Base-by-base conservation (phyloP, 2,329 filamentous ascomycete genomes). In the Ceratocystis lukuohia region DNA sequence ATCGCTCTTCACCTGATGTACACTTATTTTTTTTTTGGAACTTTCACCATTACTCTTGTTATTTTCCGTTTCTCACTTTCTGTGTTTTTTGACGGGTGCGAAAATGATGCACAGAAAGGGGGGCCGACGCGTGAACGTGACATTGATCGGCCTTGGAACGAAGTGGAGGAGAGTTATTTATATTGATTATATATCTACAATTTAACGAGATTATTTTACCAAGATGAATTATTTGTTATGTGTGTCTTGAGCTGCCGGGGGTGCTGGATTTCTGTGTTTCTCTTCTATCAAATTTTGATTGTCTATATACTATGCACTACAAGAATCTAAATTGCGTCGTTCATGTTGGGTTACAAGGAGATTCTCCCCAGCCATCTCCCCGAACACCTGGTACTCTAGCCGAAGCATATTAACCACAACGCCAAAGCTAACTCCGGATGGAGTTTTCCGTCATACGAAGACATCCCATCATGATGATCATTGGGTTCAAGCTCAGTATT, bases 1-100 rank as follows among this genome's bases (percentile, higher is more conserved):
- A 63, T 69, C 68, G 65, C 68, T 68, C 65, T 69, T 68, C 67
- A 69, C 37, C 62, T 65, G 57, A 25, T 66, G 37, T 69, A 66
- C 65, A 67, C 65, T 46, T 50, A 53, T 64, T 68, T 59, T 53
- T 69, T 53, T 53, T 22, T 25, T 28, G 62, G 37, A 61, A 22
- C 22, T 57, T 63, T 59, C 5, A 33, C 57, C 44, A 25, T 64
- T 59, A 56, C 59, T 63, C 17, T 22, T 57, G 20, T 63, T 63
- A 7, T 61, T 53, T 61, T 59, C 45, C 61, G 10, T 62, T 63
- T 28, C 8, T 8, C 20, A 8, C 12, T 30, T 30, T 56, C 50
- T 28, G 22, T 22, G 8, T 56, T 2, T 33, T 33, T 57, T 25
- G 25, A 59, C 7, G 30, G 56, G 56, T n/a, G 30, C 17, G 28